Evolutionary conservation across 305 asterid species (phyloP).

Genomic region (Solanum chacoense): DNA sequence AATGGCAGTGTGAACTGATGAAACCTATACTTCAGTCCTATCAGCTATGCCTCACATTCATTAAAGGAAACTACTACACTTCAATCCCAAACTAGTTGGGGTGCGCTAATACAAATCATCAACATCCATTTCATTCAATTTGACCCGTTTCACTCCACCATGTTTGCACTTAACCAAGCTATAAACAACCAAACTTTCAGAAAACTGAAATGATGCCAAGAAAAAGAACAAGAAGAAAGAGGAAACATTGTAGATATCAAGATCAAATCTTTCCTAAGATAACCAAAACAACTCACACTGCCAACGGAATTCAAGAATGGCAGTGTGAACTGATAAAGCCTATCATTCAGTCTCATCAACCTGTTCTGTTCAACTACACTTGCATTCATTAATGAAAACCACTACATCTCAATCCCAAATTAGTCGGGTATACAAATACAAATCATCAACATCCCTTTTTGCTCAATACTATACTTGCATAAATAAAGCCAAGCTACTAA

Average conservation of each 20-base stretch:
- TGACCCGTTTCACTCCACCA: not conserved
- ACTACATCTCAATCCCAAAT: not conserved
- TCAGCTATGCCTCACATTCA: not conserved
- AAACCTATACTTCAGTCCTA: not conserved
- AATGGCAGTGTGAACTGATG: not conserved
- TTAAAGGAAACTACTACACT: not conserved
- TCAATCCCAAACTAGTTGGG: not conserved
- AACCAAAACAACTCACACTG: not conserved
- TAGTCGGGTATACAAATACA: not conserved
- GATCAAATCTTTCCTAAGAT: not conserved
- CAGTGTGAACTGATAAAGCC: not conserved
- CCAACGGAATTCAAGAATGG: not conserved
- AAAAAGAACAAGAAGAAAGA: not conserved
- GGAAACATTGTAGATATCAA: not conserved
- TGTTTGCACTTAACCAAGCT: not conserved
- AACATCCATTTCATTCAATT: not conserved
- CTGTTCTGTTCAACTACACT: not conserved
- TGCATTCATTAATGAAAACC: not conserved
- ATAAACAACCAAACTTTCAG: not conserved
- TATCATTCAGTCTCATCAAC: not conserved
- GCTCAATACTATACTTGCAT: not conserved
- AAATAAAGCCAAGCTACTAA: not conserved
- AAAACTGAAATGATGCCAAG: not conserved
- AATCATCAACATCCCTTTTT: not conserved
- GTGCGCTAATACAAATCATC: not conserved